Conservation (phyloP, 208 protist genomes). For the Leishmania martiniquensis region DNA sequence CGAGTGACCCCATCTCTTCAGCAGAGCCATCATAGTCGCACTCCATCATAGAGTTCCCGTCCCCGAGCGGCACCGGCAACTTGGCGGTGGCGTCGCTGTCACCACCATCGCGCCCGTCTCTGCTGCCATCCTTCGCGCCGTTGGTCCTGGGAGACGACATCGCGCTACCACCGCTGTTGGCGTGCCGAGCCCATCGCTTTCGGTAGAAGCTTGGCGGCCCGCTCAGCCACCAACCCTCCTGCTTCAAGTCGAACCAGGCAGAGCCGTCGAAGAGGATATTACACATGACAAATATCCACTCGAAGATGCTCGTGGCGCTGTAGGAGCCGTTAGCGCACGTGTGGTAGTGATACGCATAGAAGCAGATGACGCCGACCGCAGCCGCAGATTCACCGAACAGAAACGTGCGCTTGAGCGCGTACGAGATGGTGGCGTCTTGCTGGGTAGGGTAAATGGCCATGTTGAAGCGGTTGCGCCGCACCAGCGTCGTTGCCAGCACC, state of each 20-base stretch:
- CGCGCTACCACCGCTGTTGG: not conserved
- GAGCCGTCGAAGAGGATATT: constrained; percentile 73
- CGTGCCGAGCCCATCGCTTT: constrained; percentile 24
- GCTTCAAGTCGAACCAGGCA: constrained; percentile 66
- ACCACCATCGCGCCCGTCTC: not conserved
- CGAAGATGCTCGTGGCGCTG: constrained; percentile 71
- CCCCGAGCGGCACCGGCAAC: not conserved
- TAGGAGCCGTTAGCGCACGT: constrained; percentile 73
- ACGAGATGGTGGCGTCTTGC: constrained; percentile 45
- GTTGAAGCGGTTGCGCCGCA: constrained; percentile 58
- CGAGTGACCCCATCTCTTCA: not conserved
- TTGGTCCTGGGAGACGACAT: not conserved
- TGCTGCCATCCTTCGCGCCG: not conserved
- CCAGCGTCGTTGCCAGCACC: constrained; percentile 37
- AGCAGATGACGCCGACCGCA: constrained; percentile 48
- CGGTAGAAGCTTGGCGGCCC: constrained; percentile 41
- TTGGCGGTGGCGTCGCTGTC: not conserved
- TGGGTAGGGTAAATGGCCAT: constrained; percentile 53
- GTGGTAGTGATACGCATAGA: constrained; percentile 49
- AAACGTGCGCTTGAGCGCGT: constrained; percentile 44
- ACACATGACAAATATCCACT: constrained; percentile 66
- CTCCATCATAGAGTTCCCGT: not conserved
- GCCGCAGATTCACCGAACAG: constrained; percentile 44
- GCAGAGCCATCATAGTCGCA: not conserved
- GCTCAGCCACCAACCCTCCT: constrained; percentile 71